Evolutionary conservation across 768 basidiomycete genomes (phyloP), one percentile per base, ranked within the genome.

Genomic region (Pleurotus platypus): DNA sequence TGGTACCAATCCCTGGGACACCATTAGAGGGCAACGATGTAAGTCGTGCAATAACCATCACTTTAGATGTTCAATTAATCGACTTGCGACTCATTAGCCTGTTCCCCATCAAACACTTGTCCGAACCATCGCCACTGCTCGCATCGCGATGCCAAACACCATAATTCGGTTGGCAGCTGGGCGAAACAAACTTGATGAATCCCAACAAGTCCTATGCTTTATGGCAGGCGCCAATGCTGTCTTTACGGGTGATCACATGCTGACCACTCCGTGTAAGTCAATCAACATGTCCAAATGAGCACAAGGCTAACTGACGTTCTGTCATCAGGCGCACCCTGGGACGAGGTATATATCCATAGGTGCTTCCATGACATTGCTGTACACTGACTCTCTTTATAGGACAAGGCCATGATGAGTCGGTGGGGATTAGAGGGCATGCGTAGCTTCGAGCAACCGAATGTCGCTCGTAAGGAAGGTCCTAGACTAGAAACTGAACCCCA

Each of bases 171-270:
- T 98, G 22, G 94, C 96, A 5, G 96, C 96, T 16, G 96, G 96
- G 56, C 78, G 96, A 65, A 93, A 93, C 69, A 90, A 85, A 1
- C 82, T 97, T 63, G 79, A 78, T 58, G 96, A 98, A 75, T 79
- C 90, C 7, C 91, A 98, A 71, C 96, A 98, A 69, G 94, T 89
- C 5, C 94, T 98, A 89, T 94, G 93, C 67, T 98, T 98, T 75
- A 90, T 98, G 90, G 94, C 96, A 0, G 96, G 96, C 20, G 96
- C 95, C 18, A 98, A 98, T 67, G 96, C 96, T 18, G 88, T 98
- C 59, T 98, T 98, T 70, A 98, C 96, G n/a, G 96, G 95, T 43
- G 96, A 98, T 68, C 81, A 87, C 63, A 98, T 98, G 96, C 71
- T 98, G 62, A 98, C 96, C 11, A 98, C 96, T 12, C 94, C 95